Base-by-base conservation (phyloP, 140 eudicot species). In the Ambrosia hybrid region DNA sequence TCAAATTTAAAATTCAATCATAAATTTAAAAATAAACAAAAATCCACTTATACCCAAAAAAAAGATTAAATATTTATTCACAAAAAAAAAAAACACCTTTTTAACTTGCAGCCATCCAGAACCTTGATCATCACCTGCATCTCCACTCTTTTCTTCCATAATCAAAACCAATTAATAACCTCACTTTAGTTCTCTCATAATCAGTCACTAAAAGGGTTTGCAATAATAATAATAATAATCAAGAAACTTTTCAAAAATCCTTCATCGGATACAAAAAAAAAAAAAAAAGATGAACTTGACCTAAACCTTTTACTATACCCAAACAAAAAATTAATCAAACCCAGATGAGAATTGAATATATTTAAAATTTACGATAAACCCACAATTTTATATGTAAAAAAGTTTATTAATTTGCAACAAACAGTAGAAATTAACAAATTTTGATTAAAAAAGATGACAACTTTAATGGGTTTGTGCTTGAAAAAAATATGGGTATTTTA, bases 21-120 rank as follows among this genome's bases (percentile, higher is more conserved):
- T 30, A n/a, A 60, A 14, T 21, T 21, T 10, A 74, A 46, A 74
- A 46, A 16, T 3, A n/a, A 37, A 61, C 30, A 67, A 71, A 70
- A 79, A 56, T 49, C 41, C 48, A 36, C 16, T 15, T 5, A 57
- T 14, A 65, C n/a, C 46, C 49, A 69, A 13, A 21, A 11, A 59
- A 9, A 76, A 34, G 33, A 67, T 55, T 46, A 9, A 10, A 6
- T 33, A 67, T 46, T 76, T 59, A 39, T 46, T 6, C 4, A 75
- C 60, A 48, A 78, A 76, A 41, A 8, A 76, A 33, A 21, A 79
- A 52, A 56, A 10, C 39, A 91, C 98, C 96, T 92, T 92, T 85
- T 92, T 92, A 59, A 92, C 98, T 83, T 86, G 91, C 86, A 92
- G 81, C 98, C 98, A 92, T 79, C 98, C 98, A 68, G 95, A 86